Evolutionary conservation across 768 basidiomycete genomes (phyloP), one percentile per base, ranked within the genome.

Genomic region (Pholiota conissans): DNA sequence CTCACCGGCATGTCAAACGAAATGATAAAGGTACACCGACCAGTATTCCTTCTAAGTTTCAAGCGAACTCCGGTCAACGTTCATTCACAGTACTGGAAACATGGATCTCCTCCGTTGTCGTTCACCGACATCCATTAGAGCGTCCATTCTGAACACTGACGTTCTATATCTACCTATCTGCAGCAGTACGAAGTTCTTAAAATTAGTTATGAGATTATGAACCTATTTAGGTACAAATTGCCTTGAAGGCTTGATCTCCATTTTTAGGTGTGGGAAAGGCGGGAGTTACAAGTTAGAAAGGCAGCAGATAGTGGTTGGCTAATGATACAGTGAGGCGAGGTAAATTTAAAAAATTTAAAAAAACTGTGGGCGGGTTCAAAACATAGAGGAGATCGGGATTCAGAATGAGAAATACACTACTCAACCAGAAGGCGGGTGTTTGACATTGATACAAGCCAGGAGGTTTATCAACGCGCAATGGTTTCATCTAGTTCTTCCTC

Each of bases 401-500:
- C n/a, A n/a, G n/a, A n/a, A n/a, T n/a, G n/a, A n/a, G n/a, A n/a
- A n/a, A n/a, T n/a, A n/a, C n/a, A n/a, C n/a, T n/a, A n/a, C n/a
- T n/a, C n/a, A n/a, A n/a, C n/a, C n/a, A n/a, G n/a, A n/a, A n/a
- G 24, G 22, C 39, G n/a, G 3, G 13, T 24, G 10, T n/a, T 14
- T 57, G 28, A 37, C 28, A 28, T 37, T 37, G 13, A 46, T 52
- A 7, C 49, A 30, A 45, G 26, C 28, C 32, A 34, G 3, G 28
- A 46, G 28, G 39, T 27, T 26, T 29, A 58, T 52, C 51, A 63
- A 61, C 61, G 69, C 57, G 57, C 63, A 61, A 64, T 64, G 13
- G 69, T 65, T 53, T 69, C 72, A 63, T 82, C 79, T 56, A 79
- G 66, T 57, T 77, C 80, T 56, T 79, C 79, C 61, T 81, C 80